phyloP scores from a whole-genome alignment of 768 basidiomycete species.

The Neoboletus subvelutipes region DNA sequence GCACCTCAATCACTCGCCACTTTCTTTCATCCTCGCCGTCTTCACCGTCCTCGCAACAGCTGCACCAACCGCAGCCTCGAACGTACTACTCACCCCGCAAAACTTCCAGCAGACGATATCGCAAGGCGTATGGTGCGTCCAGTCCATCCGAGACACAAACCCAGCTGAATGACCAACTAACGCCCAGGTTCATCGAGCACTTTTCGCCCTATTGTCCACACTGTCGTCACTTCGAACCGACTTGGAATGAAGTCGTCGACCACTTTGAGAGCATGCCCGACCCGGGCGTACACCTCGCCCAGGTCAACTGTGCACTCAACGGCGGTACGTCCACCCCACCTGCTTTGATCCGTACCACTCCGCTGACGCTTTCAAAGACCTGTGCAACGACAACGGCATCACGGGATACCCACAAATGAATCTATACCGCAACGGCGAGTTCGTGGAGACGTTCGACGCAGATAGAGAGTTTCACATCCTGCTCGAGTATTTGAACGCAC shows the following conservation, averaged over 20 bases:
- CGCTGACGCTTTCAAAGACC: conserved; percentile 52
- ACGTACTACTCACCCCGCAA: conserved; percentile 52
- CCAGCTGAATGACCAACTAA: background rate
- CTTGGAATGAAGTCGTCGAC: conserved; percentile 70
- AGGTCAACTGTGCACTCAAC: conserved; percentile 76
- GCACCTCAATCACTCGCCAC: conserved; percentile 1
- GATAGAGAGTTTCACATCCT: conserved; percentile 55
- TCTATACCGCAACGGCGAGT: conserved; percentile 66
- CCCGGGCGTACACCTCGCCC: conserved; percentile 59
- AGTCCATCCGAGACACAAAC: background rate
- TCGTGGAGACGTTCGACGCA: conserved; percentile 55
- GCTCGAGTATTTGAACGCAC: conserved; percentile 51
- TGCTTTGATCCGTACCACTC: too few species aligned
- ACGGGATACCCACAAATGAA: conserved; percentile 75
- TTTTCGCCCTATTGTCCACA: conserved; percentile 86
- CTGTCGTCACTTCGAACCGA: conserved; percentile 76
- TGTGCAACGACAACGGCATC: conserved; percentile 71
- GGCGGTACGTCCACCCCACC: conserved; percentile 54
- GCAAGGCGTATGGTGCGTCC: conserved; percentile 58
- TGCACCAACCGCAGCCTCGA: conserved; percentile 33
- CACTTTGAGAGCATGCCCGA: conserved; percentile 44
- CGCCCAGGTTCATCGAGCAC: conserved; percentile 72
- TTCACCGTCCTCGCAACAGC: conserved; percentile 33
- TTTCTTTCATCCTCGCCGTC: conserved; percentile 32
- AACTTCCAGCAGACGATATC: conserved; percentile 54